Evolutionary conservation across 2,329 filamentous ascomycete genomes (phyloP).

Genomic region (Xylaria sp.): DNA sequence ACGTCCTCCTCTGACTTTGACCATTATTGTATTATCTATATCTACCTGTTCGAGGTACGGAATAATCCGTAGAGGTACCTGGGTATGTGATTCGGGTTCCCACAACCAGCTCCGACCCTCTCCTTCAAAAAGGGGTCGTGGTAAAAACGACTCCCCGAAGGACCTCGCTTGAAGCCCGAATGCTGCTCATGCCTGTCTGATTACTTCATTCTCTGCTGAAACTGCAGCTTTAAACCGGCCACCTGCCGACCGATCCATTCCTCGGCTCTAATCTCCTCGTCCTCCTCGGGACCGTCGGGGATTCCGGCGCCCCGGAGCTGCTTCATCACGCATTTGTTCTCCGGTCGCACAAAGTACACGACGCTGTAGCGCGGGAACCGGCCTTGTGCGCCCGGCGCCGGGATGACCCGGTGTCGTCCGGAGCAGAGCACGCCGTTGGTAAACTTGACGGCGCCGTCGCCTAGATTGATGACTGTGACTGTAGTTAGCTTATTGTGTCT

Average conservation of each 20-base stretch:
- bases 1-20: too few species aligned
- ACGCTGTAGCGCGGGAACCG: conserved; percentile 32
- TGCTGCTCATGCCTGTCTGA: background rate
- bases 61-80: too few species aligned
- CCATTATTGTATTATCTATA: too few species aligned
- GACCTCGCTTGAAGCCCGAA: background rate
- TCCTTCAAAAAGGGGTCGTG: too few species aligned
- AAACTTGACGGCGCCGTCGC: conserved; percentile 36
- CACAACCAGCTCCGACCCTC: too few species aligned
- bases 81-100: too few species aligned
- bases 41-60: too few species aligned
- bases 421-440: conserved; percentile 33
- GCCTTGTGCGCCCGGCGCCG: conserved; percentile 31
- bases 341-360: conserved; percentile 35
- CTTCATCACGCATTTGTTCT: conserved; percentile 31
- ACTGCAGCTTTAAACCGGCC: conserved; percentile 19
- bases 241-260: conserved; percentile 30
- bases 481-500: background rate
- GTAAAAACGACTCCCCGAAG: too few species aligned
- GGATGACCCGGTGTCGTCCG: conserved; percentile 35
- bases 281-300: conserved; percentile 23
- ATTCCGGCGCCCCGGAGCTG: conserved; percentile 23
- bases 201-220: conserved; percentile 9
- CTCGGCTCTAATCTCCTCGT: conserved; percentile 23
- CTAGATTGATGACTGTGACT: conserved; percentile 33